Percentiles rank a stretch among this genome's conserved stretches.
Evolutionary conservation across 2,329 filamentous ascomycete species (phyloP).

Genomic region (Hymenoscyphus albidus): DNA sequence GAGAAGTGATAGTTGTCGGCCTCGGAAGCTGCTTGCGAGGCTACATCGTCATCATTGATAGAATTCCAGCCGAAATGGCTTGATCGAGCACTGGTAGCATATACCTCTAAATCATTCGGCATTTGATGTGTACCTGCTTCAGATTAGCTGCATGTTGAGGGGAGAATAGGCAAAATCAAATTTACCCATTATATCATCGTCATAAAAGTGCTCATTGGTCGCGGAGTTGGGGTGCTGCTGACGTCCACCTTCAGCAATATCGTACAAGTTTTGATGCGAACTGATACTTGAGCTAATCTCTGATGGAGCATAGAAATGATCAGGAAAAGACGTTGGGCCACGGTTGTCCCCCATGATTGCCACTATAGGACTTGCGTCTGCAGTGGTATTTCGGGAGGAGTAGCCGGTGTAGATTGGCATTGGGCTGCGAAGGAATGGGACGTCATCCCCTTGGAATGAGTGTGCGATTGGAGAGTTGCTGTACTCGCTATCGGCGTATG

Average conservation of each 20-base stretch:
- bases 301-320: slow-evolving; percentile 57
- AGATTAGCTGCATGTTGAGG: slow-evolving; percentile 18
- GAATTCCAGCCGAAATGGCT: slow-evolving; percentile 34
- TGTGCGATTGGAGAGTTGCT: slow-evolving; percentile 48
- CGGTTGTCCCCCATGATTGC: slow-evolving; percentile 51
- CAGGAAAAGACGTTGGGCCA: slow-evolving; percentile 57
- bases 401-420: slow-evolving; percentile 56
- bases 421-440: slow-evolving; percentile 53
- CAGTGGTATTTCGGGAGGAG: slow-evolving; percentile 47
- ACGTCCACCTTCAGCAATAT: slow-evolving; percentile 35
- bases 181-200: slow-evolving; percentile 39
- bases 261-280: slow-evolving; percentile 56
- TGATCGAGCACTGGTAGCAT: slow-evolving; percentile 32
- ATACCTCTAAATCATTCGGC: slow-evolving; percentile 29
- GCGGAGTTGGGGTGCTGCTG: slow-evolving; percentile 31
- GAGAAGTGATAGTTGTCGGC: slow-evolving; percentile 27
- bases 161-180: slow-evolving; percentile 22
- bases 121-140: slow-evolving; percentile 19
- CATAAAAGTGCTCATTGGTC: slow-evolving; percentile 34
- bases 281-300: slow-evolving; percentile 58
- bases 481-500: slow-evolving; percentile 53
- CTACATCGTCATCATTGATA: slow-evolving; percentile 34
- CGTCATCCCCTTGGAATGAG: slow-evolving; percentile 50
- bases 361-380: slow-evolving; percentile 51
- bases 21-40: slow-evolving; percentile 31